Percentiles rank a stretch among this genome's conserved stretches.
Evolutionary conservation across 2,329 filamentous ascomycete species (phyloP).

Genomic region (Phoma sp.): DNA sequence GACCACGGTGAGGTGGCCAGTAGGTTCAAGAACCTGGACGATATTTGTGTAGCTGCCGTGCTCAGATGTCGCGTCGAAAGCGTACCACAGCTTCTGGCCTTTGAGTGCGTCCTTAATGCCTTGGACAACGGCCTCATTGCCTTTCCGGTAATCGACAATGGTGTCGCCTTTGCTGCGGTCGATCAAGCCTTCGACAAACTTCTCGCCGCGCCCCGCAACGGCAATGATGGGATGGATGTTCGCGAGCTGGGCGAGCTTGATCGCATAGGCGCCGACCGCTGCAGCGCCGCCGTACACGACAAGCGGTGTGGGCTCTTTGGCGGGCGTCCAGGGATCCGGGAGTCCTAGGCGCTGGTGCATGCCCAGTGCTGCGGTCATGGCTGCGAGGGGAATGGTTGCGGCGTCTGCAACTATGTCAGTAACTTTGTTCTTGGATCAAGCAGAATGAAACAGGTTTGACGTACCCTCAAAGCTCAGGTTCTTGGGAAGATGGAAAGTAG

Average conservation of each 20-base stretch:
- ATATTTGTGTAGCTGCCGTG: constrained; percentile 53
- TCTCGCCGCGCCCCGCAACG: constrained; percentile 48
- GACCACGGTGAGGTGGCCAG: constrained; percentile 48
- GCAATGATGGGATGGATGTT: constrained; percentile 53
- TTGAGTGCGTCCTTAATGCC: constrained; percentile 54
- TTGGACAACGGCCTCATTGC: constrained; percentile 52
- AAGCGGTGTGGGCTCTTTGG: constrained; percentile 31
- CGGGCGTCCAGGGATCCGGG: constrained; percentile 48
- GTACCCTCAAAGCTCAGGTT: constrained; percentile 59
- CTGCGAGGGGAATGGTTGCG: constrained; percentile 54
- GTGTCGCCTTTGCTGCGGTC: constrained; percentile 50
- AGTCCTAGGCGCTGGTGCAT: constrained; percentile 52
- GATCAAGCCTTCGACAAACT: constrained; percentile 47
- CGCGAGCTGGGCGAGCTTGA: constrained; percentile 48
- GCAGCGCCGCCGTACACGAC: constrained; percentile 52
- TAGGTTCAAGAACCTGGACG: constrained; percentile 43
- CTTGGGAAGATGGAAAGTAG: constrained; percentile 62
- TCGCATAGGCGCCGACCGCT: constrained; percentile 51
- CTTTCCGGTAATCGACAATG: constrained; percentile 61
- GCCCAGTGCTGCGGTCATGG: constrained; percentile 55
- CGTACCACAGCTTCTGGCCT: constrained; percentile 55
- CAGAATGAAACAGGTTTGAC: background rate
- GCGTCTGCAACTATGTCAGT: constrained; percentile 39
- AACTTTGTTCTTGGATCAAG: no score
- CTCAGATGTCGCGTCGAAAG: constrained; percentile 65